phyloP scores from a whole-genome alignment of 2,329 filamentous ascomycete genomes.

The Fusarium ambrosium region DNA sequence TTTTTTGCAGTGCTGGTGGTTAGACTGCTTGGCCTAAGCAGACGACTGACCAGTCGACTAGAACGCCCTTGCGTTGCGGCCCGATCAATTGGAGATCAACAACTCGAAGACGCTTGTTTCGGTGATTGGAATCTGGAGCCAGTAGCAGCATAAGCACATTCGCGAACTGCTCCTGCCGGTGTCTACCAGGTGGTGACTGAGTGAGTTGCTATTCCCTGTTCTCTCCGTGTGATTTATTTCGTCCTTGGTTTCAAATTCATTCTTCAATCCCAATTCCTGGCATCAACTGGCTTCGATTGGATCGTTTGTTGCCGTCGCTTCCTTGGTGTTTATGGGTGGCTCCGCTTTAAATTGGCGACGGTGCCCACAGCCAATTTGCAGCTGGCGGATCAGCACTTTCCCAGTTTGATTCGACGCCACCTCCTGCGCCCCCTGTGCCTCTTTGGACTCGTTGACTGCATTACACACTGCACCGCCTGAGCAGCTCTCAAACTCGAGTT shows the following conservation, averaged over 20 bases:
- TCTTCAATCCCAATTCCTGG: not conserved
- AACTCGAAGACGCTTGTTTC: constrained; percentile 30
- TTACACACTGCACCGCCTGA: constrained; percentile 4
- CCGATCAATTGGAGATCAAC: constrained; percentile 35
- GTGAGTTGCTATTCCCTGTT: constrained; percentile 20
- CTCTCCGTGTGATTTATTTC: constrained; percentile 5
- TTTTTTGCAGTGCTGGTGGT: not conserved
- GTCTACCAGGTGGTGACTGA: constrained; percentile 12
- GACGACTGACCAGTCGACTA: constrained; percentile 22
- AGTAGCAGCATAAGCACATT: not conserved
- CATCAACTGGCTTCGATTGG: constrained; percentile 7
- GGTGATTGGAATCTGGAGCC: constrained; percentile 24
- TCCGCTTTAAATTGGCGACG: constrained; percentile 32
- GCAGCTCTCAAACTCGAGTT: constrained; percentile 30
- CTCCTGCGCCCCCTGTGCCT: constrained; percentile 47
- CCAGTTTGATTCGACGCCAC: constrained; percentile 47
- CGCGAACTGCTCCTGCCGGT: constrained; percentile 3
- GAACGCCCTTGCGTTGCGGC: constrained; percentile 37
- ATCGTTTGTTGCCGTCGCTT: constrained; percentile 8
- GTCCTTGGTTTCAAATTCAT: not conserved
- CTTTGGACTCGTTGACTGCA: not conserved
- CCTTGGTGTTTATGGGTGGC: constrained; percentile 35
- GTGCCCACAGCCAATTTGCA: constrained; percentile 47
- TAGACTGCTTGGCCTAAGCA: constrained; percentile 9
- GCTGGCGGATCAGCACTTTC: constrained; percentile 47